Evolutionary conservation across 225 moss, liverwort and hornwort species (phyloP).

Genomic region (Thuidium tamariscinum): DNA sequence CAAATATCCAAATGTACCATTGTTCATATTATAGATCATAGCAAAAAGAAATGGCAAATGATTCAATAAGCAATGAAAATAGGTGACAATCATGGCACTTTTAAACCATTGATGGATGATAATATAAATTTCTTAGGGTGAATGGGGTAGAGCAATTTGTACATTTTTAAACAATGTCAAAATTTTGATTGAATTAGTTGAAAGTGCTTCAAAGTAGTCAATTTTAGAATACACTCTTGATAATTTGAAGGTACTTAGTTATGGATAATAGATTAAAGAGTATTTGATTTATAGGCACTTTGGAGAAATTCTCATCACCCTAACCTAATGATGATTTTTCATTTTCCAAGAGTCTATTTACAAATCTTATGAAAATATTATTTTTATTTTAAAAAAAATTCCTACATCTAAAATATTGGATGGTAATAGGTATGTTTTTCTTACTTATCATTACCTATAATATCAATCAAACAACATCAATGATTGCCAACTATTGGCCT

Average conservation of each 20-base stretch:
- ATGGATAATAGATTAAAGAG: not conserved
- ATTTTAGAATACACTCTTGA: not conserved
- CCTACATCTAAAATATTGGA: accelerated
- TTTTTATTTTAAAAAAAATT: too few relatives aligned
- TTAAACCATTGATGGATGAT: not conserved
- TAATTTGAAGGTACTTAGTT: too few relatives aligned
- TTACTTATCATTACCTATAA: not conserved
- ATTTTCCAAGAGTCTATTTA: not conserved
- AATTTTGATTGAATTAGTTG: not conserved
- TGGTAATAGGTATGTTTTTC: not conserved
- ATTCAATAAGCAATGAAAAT: accelerated
- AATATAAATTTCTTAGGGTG: too few relatives aligned
- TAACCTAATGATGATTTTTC: not conserved
- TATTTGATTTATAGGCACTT: not conserved
- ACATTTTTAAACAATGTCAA: not conserved
- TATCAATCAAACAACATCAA: not conserved
- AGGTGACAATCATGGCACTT: not conserved
- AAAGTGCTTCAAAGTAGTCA: accelerated
- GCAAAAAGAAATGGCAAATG: not conserved
- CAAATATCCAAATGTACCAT: not conserved
- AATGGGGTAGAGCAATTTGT: accelerated
- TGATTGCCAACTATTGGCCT: not conserved
- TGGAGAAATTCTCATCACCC: accelerated
- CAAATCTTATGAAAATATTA: not conserved
- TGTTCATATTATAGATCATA: too few relatives aligned